Conservation (phyloP, 495 filamentous ascomycete genomes). For the Xylaria grammica region DNA sequence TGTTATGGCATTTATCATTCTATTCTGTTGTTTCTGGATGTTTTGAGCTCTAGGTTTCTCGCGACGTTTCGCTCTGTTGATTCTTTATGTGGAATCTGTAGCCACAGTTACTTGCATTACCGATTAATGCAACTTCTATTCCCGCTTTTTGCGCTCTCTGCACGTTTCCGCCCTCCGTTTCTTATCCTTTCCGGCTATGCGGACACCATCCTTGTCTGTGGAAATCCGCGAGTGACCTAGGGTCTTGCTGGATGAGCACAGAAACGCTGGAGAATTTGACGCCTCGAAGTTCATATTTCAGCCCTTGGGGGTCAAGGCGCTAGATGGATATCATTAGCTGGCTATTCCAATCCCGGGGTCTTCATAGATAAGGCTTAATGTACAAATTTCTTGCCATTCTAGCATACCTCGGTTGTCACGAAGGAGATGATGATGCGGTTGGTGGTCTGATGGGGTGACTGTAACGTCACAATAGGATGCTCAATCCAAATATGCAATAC, state of each 20-base stretch:
- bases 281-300: background rate
- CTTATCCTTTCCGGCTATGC: background rate
- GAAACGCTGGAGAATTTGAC: slow-evolving; percentile 2
- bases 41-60: background rate
- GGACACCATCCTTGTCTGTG: background rate
- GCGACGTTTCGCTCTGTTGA: background rate
- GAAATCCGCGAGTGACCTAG: background rate
- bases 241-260: slow-evolving; percentile 16
- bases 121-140: slow-evolving; percentile 15
- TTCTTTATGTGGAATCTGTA: slow-evolving; percentile 1
- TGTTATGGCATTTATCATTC: slow-evolving; percentile 26
- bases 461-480: slow-evolving; percentile 10
- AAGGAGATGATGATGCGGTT: slow-evolving; percentile 10
- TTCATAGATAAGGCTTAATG: slow-evolving; percentile 8
- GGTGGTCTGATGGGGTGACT: slow-evolving; percentile 7
- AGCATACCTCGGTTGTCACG: slow-evolving; percentile 10
- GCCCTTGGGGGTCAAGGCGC: background rate
- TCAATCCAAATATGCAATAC: slow-evolving; percentile 5
- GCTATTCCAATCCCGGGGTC: background rate
- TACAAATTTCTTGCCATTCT: background rate
- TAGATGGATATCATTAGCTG: background rate
- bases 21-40: slow-evolving; percentile 15
- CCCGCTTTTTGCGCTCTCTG: background rate
- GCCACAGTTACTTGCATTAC: slow-evolving; percentile 13
- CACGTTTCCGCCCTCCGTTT: background rate